Base-by-base conservation (phyloP, 108 stramenopile species). In the Skeletonema potamos region DNA sequence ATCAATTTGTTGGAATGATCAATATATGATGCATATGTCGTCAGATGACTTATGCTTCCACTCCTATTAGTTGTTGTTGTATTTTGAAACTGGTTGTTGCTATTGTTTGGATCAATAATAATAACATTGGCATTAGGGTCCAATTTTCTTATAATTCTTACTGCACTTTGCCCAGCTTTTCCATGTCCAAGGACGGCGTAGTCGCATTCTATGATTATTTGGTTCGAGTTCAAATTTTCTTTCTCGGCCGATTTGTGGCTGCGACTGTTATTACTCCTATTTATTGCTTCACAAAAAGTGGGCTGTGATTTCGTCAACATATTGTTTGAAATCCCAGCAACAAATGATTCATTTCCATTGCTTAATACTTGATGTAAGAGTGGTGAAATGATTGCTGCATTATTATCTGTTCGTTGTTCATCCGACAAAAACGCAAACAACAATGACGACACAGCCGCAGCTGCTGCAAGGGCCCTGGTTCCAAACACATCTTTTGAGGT, bases 131-230 rank as follows among this genome's bases (percentile, higher is more conserved):
- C 81, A 10, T 8, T 74, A 4, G 81, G 77, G 30, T 78, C 76
- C 64, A 73, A 54, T 28, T 26, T 15, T 44, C 29, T 62, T 8
- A 82, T 55, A 33, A 72, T 82, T 15, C 65, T 54, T 8, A 73
- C 30, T 18, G 81, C 81, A 64, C 72, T 73, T 22, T 67, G 54
- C 4, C 81, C 81, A 30, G 76, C 76, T 39, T 72, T 73, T 18
- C 81, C 81, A 51, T 77, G 67, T 0, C 48, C 81, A 4, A 82
- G 17, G 11, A 82, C 39, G 54, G 60, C 68, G 37, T 78, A 82
- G 46, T 82, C 81, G 48, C 71, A 79, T 20, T 72, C 66, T 3
- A 71, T 58, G 15, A 28, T 30, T 20, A 58, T 46, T 30, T 64
- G 20, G 17, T 59, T 33, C 33, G 58, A 22, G 17, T 22, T 6